phyloP scores from a whole-genome alignment of 1,284 basidiomycete genomes.

The Leccinum holopus region DNA sequence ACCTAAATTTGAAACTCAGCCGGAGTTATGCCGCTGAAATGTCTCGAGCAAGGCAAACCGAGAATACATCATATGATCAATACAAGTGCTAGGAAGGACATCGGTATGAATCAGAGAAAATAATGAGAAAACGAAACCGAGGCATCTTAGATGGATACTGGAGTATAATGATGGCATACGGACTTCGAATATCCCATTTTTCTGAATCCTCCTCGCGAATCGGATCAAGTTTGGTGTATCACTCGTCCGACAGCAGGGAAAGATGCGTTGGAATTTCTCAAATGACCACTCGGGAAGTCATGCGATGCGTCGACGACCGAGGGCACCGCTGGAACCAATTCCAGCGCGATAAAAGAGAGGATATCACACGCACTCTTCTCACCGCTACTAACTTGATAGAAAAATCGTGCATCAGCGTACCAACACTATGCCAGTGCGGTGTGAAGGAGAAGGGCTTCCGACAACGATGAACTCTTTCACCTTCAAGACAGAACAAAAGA shows the following conservation, averaged over 20 bases:
- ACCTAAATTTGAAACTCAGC: too few relatives aligned
- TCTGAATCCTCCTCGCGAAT: neutral
- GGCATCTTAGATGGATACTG: too few relatives aligned
- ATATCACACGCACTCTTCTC: neutral
- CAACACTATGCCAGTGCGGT: neutral
- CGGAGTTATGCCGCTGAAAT: too few relatives aligned
- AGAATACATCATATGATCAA: too few relatives aligned
- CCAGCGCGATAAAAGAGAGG: neutral
- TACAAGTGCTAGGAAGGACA: too few relatives aligned
- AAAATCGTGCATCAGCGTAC: neutral
- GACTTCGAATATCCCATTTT: too few relatives aligned
- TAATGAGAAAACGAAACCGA: too few relatives aligned
- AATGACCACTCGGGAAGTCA: neutral
- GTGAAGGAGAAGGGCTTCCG: neutral
- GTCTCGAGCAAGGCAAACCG: too few relatives aligned
- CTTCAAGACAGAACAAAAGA: neutral
- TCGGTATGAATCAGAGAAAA: too few relatives aligned
- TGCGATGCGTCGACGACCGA: neutral
- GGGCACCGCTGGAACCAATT: neutral
- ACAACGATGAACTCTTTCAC: neutral
- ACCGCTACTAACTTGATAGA: neutral
- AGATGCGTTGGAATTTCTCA: neutral
- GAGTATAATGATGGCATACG: too few relatives aligned
- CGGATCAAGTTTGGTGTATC: neutral
- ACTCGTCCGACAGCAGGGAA: neutral